Conservation (phyloP, 495 filamentous ascomycete species). For the Talaromyces thailandensis region DNA sequence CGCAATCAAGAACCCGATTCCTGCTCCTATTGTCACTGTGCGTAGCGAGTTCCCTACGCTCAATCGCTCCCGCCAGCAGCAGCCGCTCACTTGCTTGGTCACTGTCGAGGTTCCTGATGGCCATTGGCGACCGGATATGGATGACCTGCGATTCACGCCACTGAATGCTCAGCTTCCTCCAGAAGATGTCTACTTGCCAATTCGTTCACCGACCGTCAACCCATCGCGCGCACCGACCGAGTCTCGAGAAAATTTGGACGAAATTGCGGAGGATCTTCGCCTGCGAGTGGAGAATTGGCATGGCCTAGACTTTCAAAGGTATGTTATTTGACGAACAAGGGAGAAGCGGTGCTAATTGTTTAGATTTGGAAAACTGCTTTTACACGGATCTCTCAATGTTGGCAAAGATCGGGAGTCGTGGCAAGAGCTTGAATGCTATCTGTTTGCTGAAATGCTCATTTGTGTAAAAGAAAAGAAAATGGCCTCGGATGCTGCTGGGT, state of each 20-base stretch:
- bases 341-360: conserved; percentile 1
- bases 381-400: conserved; percentile 86
- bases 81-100: conserved; percentile 87
- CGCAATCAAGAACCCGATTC: conserved; percentile 80
- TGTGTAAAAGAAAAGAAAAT: conserved; percentile 95
- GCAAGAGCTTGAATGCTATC: conserved; percentile 96
- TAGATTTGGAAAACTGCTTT: conserved; percentile 87
- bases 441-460: conserved; percentile 99
- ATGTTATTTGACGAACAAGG: conserved; percentile 14
- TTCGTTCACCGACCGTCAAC: conserved; percentile 21
- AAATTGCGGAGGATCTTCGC: conserved; percentile 79
- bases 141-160: conserved; percentile 67
- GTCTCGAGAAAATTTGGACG: conserved; percentile 59
- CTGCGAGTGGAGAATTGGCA: conserved; percentile 96
- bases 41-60: conserved; percentile 96
- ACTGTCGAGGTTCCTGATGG: conserved; percentile 91
- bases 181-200: conserved; percentile 28
- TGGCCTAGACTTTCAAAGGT: conserved; percentile 89
- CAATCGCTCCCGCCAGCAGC: conserved; percentile 84
- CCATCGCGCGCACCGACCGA: conserved; percentile 29
- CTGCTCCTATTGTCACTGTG: conserved; percentile 80
- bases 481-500: conserved; percentile 49
- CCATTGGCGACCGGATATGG: conserved; percentile 81
- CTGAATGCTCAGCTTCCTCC: conserved; percentile 42
- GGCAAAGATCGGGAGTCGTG: conserved; percentile 95